Evolutionary conservation across 495 filamentous ascomycete species (phyloP), one percentile per base, ranked within the genome.

Genomic region (Hypoxylon rickii): DNA sequence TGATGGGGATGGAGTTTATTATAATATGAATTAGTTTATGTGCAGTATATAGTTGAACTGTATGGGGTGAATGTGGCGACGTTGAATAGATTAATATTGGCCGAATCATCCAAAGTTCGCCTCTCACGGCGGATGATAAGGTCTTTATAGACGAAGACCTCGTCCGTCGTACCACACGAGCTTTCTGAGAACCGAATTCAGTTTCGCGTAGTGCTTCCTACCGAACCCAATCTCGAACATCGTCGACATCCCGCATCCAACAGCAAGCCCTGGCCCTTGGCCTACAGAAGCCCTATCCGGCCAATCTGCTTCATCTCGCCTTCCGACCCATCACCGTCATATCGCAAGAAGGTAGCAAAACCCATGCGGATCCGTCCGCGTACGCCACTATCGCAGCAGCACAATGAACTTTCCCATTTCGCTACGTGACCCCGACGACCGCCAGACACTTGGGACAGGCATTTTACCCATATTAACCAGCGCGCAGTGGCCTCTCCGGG

Each of bases 381-480:
- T 33, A 42, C 42, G 50, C 44, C 47, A 51, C 44, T 29, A 44
- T 50, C 56, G 13, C 21, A 44, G 32, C 3, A 20, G 7, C 21
- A 41, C 32, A 43, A 17, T 18, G 7, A 29, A 22, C 3, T 44
- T 2, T 24, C 46, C 29, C 37, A 20, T 37, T 31, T 55, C 40
- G 17, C 11, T n/a, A n/a, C n/a, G n/a, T n/a, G n/a, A n/a, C n/a
- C n/a, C n/a, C n/a, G n/a, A n/a, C n/a, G n/a, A n/a, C n/a, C n/a
- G n/a, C n/a, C n/a, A n/a, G n/a, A n/a, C n/a, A 7, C 12, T 50
- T 41, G 19, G 38, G 45, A 34, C 6, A 37, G 36, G 41, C 33
- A 51, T 31, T 62, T 62, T 62, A 62, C 16, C 58, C 58, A 62
- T 62, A 62, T 62, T 62, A 62, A 52, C 52, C 52, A 52, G 46